Conservation (phyloP, 768 basidiomycete genomes). For the Russula sp. region DNA sequence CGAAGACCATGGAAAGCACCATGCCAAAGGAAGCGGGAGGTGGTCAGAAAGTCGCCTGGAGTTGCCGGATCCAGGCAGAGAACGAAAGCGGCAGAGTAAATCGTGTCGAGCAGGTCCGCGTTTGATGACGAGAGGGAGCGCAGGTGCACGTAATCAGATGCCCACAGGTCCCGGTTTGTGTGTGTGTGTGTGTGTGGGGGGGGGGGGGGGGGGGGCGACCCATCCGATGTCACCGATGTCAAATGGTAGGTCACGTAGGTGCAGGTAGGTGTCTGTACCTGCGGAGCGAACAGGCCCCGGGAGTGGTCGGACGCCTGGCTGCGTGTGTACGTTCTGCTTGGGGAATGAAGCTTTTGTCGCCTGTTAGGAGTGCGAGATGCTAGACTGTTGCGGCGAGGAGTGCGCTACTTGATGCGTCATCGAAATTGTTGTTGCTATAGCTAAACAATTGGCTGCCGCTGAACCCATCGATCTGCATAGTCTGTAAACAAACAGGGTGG, state of each 20-base stretch:
- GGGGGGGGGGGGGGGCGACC: too few relatives aligned
- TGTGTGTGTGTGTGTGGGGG: too few relatives aligned
- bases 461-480: slow-evolving; percentile 58
- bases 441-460: slow-evolving; percentile 38
- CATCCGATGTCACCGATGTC: too few relatives aligned
- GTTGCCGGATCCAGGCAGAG: slow-evolving; percentile 71
- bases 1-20: slow-evolving; percentile 61
- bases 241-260: too few relatives aligned
- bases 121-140: slow-evolving; percentile 56
- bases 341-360: slow-evolving; percentile 50
- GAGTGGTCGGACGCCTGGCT: too few relatives aligned
- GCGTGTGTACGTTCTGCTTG: slow-evolving; percentile 56
- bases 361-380: slow-evolving; percentile 56
- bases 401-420: slow-evolving; percentile 70
- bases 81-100: slow-evolving; percentile 84
- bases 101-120: slow-evolving; percentile 58
- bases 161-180: slow-evolving; percentile 87
- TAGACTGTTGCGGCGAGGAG: slow-evolving; percentile 77
- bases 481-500: slow-evolving; percentile 68
- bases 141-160: slow-evolving; percentile 45
- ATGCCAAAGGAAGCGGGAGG: slow-evolving; percentile 79
- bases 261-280: too few relatives aligned
- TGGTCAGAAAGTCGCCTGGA: slow-evolving; percentile 51
- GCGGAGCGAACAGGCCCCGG: too few relatives aligned
- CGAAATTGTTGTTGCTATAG: slow-evolving; percentile 54